phyloP scores from a whole-genome alignment of 495 filamentous ascomycete species.

The Neurospora cerealis region DNA sequence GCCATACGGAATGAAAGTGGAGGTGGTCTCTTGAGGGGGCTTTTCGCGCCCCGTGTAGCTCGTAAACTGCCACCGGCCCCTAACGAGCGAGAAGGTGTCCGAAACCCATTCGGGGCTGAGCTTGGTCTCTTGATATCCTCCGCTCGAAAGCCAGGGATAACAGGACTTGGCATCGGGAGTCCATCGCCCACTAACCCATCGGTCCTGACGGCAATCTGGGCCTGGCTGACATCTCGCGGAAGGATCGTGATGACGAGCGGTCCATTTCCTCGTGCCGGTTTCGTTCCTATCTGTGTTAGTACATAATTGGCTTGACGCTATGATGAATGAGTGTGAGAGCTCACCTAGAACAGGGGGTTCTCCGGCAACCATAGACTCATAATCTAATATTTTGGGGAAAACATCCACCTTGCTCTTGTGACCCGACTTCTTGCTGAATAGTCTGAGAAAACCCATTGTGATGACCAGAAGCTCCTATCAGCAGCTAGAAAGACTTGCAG shows the following conservation, averaged over 20 bases:
- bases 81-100: background rate
- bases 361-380: conserved; percentile 19
- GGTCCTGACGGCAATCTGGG: conserved; percentile 3
- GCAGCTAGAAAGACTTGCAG: conserved; percentile 2
- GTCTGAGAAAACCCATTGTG: conserved; percentile 35
- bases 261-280: conserved; percentile 22
- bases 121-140: conserved; percentile 23
- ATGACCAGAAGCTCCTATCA: conserved; percentile 11
- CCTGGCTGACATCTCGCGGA: conserved; percentile 18
- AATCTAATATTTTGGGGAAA: conserved; percentile 21
- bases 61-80: conserved; percentile 2
- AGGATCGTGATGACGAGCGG: conserved; percentile 18
- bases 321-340: conserved; percentile 16
- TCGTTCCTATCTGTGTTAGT: conserved; percentile 23
- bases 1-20: conserved; percentile 20
- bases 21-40: conserved; percentile 6
- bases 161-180: conserved; percentile 5
- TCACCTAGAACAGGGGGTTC: conserved; percentile 25
- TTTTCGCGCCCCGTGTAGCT: conserved; percentile 3
- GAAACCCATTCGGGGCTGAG: conserved; percentile 24
- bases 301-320: conserved; percentile 10
- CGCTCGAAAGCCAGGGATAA: conserved; percentile 18
- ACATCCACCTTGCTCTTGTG: conserved; percentile 11
- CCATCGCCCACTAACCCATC: background rate
- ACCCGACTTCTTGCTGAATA: conserved; percentile 24